Percentiles rank a stretch among this genome's conserved stretches.
These are phyloP conservation scores for Fusarium praegraminearum DNA, from an alignment of 2,329 filamentous ascomycete genomes.

Conservation along the genomic window DNA sequence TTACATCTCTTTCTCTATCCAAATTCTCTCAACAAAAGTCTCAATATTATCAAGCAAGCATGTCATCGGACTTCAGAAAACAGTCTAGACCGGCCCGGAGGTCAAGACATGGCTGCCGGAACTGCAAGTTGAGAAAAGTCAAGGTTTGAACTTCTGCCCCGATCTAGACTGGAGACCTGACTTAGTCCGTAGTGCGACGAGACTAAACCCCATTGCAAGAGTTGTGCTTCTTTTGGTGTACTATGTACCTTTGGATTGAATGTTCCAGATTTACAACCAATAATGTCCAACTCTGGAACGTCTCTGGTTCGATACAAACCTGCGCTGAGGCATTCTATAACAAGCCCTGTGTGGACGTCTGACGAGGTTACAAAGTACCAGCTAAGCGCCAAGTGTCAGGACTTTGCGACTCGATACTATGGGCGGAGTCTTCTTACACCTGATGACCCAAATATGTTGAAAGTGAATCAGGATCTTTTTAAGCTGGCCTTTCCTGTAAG, in stretches of 20 bases:
- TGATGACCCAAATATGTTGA: conserved; percentile 52
- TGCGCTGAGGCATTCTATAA: conserved; percentile 42
- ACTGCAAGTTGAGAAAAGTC: conserved; percentile 64
- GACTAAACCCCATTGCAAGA: conserved; percentile 57
- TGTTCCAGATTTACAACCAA: conserved; percentile 54
- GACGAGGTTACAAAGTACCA: conserved; percentile 51
- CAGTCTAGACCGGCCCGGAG: conserved; percentile 41
- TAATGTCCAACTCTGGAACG: conserved; percentile 42
- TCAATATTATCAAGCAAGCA: not conserved
- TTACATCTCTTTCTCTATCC: not conserved
- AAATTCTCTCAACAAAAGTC: not conserved
- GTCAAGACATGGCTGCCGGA: conserved; percentile 62
- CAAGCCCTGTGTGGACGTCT: conserved; percentile 53
- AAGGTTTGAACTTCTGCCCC: conserved; percentile 53
- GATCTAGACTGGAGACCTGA: not conserved
- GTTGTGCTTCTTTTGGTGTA: conserved; percentile 58
- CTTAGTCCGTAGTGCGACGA: conserved; percentile 58
- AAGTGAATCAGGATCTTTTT: conserved; percentile 56
- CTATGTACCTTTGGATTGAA: conserved; percentile 57
- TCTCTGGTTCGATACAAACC: conserved; percentile 26
- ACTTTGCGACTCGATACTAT: conserved; percentile 57
- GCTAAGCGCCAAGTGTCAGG: conserved; percentile 55
- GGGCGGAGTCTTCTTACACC: conserved; percentile 53
- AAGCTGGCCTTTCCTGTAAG: conserved; percentile 55
- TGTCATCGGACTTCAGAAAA: not conserved